phyloP scores from a whole-genome alignment of 257 asterid genomes.

The Nicotiana benthamiana region DNA sequence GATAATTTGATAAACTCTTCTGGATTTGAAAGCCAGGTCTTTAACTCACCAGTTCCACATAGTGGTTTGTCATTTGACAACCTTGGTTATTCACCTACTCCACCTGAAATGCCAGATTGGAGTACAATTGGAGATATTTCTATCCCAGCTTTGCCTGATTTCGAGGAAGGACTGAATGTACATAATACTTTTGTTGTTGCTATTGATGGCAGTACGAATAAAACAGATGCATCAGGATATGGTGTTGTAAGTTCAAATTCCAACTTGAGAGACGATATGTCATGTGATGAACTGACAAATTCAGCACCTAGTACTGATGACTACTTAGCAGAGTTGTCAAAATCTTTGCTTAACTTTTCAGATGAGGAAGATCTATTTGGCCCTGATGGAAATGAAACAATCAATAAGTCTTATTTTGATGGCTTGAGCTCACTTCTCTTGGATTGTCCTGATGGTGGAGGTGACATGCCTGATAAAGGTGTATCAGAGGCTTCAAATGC shows the following conservation, averaged over 20 bases:
- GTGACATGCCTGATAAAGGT: slow-evolving; percentile 18
- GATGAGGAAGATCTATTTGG: slow-evolving; percentile 41
- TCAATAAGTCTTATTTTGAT: slow-evolving; percentile 44
- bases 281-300: slow-evolving; percentile 12
- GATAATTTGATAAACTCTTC: slow-evolving; percentile 22
- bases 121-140: slow-evolving; percentile 22
- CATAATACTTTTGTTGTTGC: slow-evolving; percentile 17
- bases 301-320: slow-evolving; percentile 35
- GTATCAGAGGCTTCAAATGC: slow-evolving; percentile 18
- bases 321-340: slow-evolving; percentile 28
- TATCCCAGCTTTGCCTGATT: slow-evolving; percentile 17
- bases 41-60: slow-evolving; percentile 11
- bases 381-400: slow-evolving; percentile 31
- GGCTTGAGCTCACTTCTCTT: slow-evolving; percentile 41
- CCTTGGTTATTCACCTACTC: slow-evolving; percentile 29
- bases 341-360: slow-evolving; percentile 32
- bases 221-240: slow-evolving; percentile 13
- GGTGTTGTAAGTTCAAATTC: slow-evolving; percentile 12
- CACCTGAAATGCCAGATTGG: slow-evolving; percentile 34
- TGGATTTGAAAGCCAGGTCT: slow-evolving; percentile 23
- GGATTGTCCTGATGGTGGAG: slow-evolving; percentile 39
- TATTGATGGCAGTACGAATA: slow-evolving; percentile 14
- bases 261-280: slow-evolving; percentile 15
- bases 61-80: slow-evolving; percentile 29
- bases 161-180: slow-evolving; percentile 23